Evolutionary conservation across 2,329 filamentous ascomycete genomes (phyloP).

Genomic region (Colletotrichum falcatum): DNA sequence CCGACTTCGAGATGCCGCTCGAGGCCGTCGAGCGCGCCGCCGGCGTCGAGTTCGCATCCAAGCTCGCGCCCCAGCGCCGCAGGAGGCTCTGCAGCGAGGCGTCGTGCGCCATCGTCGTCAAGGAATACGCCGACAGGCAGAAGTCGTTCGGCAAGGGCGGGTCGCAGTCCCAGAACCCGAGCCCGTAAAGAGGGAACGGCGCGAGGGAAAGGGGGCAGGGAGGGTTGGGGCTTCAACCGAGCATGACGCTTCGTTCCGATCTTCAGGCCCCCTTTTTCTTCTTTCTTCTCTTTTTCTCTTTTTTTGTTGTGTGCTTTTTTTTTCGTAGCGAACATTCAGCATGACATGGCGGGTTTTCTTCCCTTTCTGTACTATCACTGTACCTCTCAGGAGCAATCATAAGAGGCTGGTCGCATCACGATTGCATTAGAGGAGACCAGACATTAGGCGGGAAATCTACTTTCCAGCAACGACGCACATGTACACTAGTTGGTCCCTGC

Average conservation of each 20-base stretch:
- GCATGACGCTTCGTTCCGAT: background rate
- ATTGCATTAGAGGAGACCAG: conserved; percentile 14
- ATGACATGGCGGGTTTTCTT: conserved; percentile 17
- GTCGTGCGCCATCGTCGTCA: conserved; percentile 84
- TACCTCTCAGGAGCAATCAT: conserved; percentile 22
- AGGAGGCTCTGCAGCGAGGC: conserved; percentile 88
- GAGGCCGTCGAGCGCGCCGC: conserved; percentile 93
- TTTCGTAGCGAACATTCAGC: background rate
- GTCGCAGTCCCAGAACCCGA: conserved; percentile 42
- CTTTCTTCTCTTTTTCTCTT: background rate
- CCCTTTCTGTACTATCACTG: conserved; percentile 39
- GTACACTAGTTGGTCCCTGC: conserved; percentile 36
- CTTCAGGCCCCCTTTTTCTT: conserved; percentile 13
- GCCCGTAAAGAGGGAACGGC: conserved; percentile 16
- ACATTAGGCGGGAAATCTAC: conserved; percentile 22
- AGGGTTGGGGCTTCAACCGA: background rate
- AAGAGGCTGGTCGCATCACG: conserved; percentile 2
- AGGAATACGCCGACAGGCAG: conserved; percentile 77
- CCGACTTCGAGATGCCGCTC: conserved; percentile 94
- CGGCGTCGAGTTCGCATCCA: conserved; percentile 88
- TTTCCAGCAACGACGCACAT: conserved; percentile 32
- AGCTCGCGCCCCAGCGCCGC: conserved; percentile 79
- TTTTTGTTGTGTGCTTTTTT: background rate
- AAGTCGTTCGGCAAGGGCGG: conserved; percentile 65
- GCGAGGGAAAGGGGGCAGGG: background rate